Conservation (phyloP, 495 filamentous ascomycete genomes). For the Cairneyella variabilis region DNA sequence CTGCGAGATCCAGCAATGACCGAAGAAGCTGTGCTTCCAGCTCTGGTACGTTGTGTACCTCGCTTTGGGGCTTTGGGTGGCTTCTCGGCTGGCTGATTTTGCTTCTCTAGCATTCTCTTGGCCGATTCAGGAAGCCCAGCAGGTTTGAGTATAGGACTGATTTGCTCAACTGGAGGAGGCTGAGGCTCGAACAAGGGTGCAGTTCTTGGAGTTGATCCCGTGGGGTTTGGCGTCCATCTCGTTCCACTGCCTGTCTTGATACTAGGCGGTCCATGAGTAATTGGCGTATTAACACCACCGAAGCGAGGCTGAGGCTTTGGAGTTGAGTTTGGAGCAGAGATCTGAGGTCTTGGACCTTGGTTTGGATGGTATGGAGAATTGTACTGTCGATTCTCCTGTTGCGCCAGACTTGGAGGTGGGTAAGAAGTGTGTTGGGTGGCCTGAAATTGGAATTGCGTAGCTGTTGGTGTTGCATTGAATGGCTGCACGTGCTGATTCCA, state of each 20-base stretch:
- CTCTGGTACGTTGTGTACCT: constrained; percentile 31
- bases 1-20: constrained; percentile 28
- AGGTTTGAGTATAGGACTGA: constrained; percentile 41
- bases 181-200: background rate
- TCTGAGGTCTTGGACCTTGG: constrained; percentile 10
- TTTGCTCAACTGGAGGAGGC: constrained; percentile 29
- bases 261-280: constrained; percentile 3
- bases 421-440: constrained; percentile 12
- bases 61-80: constrained; percentile 22
- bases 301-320: background rate
- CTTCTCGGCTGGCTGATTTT: constrained; percentile 4
- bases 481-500: constrained; percentile 13
- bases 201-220: constrained; percentile 40
- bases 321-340: constrained; percentile 1
- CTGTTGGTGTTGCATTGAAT: constrained; percentile 7
- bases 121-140: constrained; percentile 28
- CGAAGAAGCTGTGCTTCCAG: constrained; percentile 51
- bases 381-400: constrained; percentile 21
- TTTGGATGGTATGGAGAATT: constrained; percentile 26
- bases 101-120: constrained; percentile 16
- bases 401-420: constrained; percentile 11
- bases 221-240: constrained; percentile 41
- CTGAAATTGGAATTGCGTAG: constrained; percentile 10
- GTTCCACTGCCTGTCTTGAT: constrained; percentile 40
- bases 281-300: constrained; percentile 17